A percentile compares a stretch with the other conserved stretches of the same genome.
Evolutionary conservation across 2,329 filamentous ascomycete species (phyloP).

Genomic region (Epicoccum nigrum): DNA sequence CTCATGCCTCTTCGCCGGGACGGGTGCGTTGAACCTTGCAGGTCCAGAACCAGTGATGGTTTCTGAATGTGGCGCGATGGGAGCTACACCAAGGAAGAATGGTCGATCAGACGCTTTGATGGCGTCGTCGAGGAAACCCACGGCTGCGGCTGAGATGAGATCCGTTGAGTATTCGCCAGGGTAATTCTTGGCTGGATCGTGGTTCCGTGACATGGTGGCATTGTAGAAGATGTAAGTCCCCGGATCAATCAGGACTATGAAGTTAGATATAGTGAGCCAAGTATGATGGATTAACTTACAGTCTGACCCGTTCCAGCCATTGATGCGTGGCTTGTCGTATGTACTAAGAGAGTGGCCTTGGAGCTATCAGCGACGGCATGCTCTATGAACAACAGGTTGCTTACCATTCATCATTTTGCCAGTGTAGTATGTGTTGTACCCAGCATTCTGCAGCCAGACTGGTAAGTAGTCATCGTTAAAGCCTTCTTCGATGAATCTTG

Average conservation of each 20-base stretch:
- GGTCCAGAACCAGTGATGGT: slow-evolving; percentile 15
- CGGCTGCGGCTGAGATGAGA: slow-evolving; percentile 64
- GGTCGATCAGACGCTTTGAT: slow-evolving; percentile 58
- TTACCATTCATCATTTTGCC: slow-evolving; percentile 71
- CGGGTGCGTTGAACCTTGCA: slow-evolving; percentile 57
- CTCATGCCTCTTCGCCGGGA: slow-evolving; percentile 66
- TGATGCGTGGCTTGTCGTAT: slow-evolving; percentile 54
- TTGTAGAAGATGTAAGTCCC: slow-evolving; percentile 73
- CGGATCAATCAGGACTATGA: slow-evolving; percentile 61
- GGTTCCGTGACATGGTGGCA: slow-evolving; percentile 66
- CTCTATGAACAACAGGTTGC: neutral
- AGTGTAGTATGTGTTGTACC: slow-evolving; percentile 74
- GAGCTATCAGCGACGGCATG: neutral
- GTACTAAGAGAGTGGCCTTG: no score
- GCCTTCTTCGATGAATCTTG: slow-evolving; percentile 69
- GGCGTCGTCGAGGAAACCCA: slow-evolving; percentile 67
- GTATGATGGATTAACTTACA: slow-evolving; percentile 26
- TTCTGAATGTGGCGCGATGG: slow-evolving; percentile 66
- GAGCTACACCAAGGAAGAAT: slow-evolving; percentile 71
- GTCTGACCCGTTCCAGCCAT: slow-evolving; percentile 64
- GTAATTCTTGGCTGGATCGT: slow-evolving; percentile 61
- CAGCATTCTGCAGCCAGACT: slow-evolving; percentile 71
- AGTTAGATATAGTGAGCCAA: neutral
- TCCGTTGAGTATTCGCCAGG: slow-evolving; percentile 64
- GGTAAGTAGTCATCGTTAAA: slow-evolving; percentile 72